Base-by-base conservation (phyloP, 345 rosid genomes). In the Cardiospermum halicacabum region DNA sequence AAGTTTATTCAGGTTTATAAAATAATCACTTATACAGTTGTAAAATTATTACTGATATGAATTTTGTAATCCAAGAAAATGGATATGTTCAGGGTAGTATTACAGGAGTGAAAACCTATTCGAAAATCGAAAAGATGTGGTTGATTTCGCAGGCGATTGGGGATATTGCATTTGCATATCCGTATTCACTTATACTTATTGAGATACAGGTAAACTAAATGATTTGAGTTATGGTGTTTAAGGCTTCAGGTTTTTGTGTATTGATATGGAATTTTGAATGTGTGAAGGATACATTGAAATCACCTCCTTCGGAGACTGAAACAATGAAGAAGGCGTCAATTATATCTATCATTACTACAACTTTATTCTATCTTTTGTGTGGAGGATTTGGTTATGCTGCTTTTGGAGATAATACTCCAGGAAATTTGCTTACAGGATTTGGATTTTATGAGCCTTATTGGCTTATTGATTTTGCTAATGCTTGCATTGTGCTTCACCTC, bases 371-470 rank as follows among this genome's bases (percentile, higher is more conserved):
- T 74, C 64, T 80, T 4, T 56, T 62, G n/a, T 80, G 82, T 39
- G 75, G 81, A 47, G 70, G 80, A 25, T 75, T 82, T 25, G 84
- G 84, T 16, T 80, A 82, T 58, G 87, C 80, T 18, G 88, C 88
- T 0, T 84, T 84, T 0, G 85, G 88, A 26, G 70, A 76, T 6
- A 53, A 71, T 30, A 78, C 84, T 0, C 85, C 85, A 0, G 85
- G 88, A 34, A 84, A 84, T 67, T 74, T 84, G 49, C 56, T 84
- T 57, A 80, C 84, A 11, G 84, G 83, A 0, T 80, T 83, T 10
- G 84, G 84, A 26, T 81, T 78, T 77, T 72, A 74, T 0, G 83
- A 81, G 47, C 82, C 85, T 0, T 79, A 76, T 31, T 84, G 88
- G 88, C 82, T 84, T 4, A 47, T 84, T 10, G 82, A 79, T 60